A percentile compares a stretch with the other conserved stretches of the same genome.
These are phyloP conservation scores for Eucalyptus polyanthemos DNA, from an alignment of 345 rosid genomes.

Conservation along the genomic window DNA sequence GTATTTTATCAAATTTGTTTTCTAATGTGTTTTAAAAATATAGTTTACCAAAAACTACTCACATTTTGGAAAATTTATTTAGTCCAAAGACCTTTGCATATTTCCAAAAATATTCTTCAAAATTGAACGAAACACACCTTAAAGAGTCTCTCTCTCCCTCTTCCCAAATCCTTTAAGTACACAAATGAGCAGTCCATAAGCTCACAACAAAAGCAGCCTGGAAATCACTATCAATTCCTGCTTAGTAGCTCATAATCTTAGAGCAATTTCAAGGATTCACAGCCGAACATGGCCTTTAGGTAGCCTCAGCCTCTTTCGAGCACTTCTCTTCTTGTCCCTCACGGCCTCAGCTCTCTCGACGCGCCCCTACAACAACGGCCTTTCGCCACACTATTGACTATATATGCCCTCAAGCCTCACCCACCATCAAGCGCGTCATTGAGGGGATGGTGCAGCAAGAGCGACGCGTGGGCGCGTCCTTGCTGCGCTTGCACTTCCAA, in stretches of 20 bases:
- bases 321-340: neutral
- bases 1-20: too few species aligned
- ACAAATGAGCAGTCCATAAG: neutral
- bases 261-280: neutral
- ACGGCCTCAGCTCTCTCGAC: neutral
- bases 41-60: neutral
- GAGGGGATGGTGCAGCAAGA: slow-evolving; percentile 20
- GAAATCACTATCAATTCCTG: too few species aligned
- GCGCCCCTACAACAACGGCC: neutral
- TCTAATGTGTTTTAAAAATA: neutral
- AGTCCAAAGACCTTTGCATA: neutral
- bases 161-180: neutral
- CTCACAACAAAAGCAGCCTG: too few species aligned
- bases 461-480: slow-evolving; percentile 30
- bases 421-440: slow-evolving; percentile 9
- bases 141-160: neutral
- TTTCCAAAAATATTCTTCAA: too few species aligned
- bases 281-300: neutral
- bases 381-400: slow-evolving; percentile 35
- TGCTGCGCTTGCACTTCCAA: slow-evolving; percentile 23
- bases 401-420: slow-evolving; percentile 39
- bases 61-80: too few species aligned
- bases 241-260: too few species aligned
- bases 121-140: too few species aligned
- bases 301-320: neutral